These are phyloP conservation scores for Coemansia sp. DNA, from an alignment of 192 early-diverging fungal species.

Conservation along the genomic window DNA sequence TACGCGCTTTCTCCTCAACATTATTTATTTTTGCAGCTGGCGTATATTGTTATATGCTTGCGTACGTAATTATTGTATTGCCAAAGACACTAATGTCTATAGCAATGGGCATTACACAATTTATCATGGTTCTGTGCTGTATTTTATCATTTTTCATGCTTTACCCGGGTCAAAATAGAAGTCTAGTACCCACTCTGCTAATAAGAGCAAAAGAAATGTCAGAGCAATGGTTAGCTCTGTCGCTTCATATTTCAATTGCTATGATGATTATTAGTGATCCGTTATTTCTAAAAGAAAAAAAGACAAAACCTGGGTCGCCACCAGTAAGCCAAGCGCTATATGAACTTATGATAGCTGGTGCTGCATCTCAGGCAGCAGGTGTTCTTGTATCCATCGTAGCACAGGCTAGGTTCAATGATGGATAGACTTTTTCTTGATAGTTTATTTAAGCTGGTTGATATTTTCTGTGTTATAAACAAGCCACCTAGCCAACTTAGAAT, in stretches of 20 bases:
- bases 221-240: background rate
- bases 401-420: background rate
- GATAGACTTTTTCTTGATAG: background rate
- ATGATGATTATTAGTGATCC: slow-evolving; percentile 16
- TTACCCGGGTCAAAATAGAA: background rate
- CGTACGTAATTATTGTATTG: background rate
- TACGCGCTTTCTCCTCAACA: background rate
- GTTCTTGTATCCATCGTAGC: background rate
- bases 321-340: slow-evolving; percentile 1
- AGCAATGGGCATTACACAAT: background rate
- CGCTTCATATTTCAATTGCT: slow-evolving; percentile 7
- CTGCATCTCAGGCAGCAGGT: slow-evolving; percentile 1
- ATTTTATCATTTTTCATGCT: background rate
- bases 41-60: background rate
- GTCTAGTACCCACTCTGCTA: background rate
- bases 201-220: background rate
- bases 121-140: background rate
- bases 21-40: background rate
- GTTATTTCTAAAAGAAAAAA: slow-evolving; percentile 11
- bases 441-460: background rate
- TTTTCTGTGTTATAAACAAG: background rate
- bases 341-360: slow-evolving; percentile 15
- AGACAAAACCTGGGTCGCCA: background rate
- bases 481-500: too few species aligned
- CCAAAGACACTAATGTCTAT: background rate